A percentile compares a stretch with the other conserved stretches of the same genome.
Evolutionary conservation across 2,329 filamentous ascomycete genomes (phyloP).

Genomic region (Tetracladium maxilliforme): DNA sequence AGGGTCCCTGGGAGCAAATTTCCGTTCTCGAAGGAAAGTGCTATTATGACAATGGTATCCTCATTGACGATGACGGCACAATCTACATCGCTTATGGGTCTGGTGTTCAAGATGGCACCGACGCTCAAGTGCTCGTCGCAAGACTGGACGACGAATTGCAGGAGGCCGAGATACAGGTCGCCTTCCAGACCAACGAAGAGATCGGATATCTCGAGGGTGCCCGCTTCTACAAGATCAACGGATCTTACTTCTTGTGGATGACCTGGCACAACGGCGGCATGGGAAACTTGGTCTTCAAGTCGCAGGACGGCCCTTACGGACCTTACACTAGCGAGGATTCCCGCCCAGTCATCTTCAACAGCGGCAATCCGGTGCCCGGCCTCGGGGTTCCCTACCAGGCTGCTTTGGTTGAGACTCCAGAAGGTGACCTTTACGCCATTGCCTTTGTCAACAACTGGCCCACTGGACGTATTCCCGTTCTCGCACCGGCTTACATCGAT

Average conservation of each 20-base stretch:
- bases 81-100: constrained; percentile 27
- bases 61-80: constrained; percentile 26
- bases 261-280: constrained; percentile 20
- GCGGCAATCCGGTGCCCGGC: constrained; percentile 17
- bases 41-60: constrained; percentile 26
- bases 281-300: constrained; percentile 22
- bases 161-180: constrained; percentile 17
- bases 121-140: no score
- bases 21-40: no score
- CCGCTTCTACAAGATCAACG: constrained; percentile 26
- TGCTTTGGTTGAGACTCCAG: constrained; percentile 22
- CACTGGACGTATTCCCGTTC: constrained; percentile 23
- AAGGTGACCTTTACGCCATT: constrained; percentile 26
- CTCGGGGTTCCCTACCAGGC: constrained; percentile 23
- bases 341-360: constrained; percentile 14
- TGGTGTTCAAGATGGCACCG: constrained; percentile 18
- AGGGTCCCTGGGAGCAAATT: background rate
- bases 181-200: constrained; percentile 19
- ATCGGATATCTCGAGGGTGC: constrained; percentile 23
- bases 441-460: constrained; percentile 25
- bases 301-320: constrained; percentile 17
- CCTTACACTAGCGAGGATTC: constrained; percentile 20
- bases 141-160: constrained; percentile 21
- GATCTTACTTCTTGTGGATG: constrained; percentile 23
- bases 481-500: constrained; percentile 20